Percentiles rank a stretch among this genome's conserved stretches.
Evolutionary conservation across 106 monocot genomes (phyloP).

Genomic region (Narthecium ossifragum): DNA sequence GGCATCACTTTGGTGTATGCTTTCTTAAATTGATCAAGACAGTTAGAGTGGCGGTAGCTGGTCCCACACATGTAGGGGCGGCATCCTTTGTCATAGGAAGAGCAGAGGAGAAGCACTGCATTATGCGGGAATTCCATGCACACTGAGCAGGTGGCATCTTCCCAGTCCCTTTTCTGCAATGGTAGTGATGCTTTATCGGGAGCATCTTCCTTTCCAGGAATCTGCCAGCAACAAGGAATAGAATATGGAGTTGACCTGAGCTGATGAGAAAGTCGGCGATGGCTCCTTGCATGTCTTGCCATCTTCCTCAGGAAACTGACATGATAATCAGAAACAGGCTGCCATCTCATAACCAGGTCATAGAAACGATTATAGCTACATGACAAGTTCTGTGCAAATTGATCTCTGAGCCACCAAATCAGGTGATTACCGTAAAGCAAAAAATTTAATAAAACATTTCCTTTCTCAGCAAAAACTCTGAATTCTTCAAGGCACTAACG

Average conservation of each 20-base stretch:
- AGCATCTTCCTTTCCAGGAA: background rate
- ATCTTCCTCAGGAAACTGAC: too few species aligned
- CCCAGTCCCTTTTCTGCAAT: constrained; percentile 4
- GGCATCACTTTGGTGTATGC: constrained; percentile 2
- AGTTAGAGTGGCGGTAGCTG: constrained; percentile 5
- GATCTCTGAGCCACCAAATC: too few species aligned
- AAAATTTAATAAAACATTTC: too few species aligned
- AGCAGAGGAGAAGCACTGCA: constrained; percentile 11
- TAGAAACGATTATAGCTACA: too few species aligned
- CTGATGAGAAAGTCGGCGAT: background rate
- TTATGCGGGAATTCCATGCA: constrained; percentile 14
- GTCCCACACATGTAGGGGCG: constrained; percentile 13
- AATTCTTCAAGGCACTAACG: too few species aligned
- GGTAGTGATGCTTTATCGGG: background rate
- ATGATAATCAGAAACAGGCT: too few species aligned
- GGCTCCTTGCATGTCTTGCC: background rate
- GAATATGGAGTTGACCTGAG: constrained; percentile 1
- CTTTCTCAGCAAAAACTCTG: too few species aligned
- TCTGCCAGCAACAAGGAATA: background rate
- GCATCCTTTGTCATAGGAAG: constrained; percentile 10
- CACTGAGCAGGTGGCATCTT: constrained; percentile 9
- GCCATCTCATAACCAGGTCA: too few species aligned
- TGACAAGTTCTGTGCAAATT: too few species aligned
- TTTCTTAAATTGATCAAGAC: constrained; percentile 7
- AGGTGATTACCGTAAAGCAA: too few species aligned